Evolutionary conservation across 2,329 filamentous ascomycete species (phyloP).

Genomic region (Eutypa lata): DNA sequence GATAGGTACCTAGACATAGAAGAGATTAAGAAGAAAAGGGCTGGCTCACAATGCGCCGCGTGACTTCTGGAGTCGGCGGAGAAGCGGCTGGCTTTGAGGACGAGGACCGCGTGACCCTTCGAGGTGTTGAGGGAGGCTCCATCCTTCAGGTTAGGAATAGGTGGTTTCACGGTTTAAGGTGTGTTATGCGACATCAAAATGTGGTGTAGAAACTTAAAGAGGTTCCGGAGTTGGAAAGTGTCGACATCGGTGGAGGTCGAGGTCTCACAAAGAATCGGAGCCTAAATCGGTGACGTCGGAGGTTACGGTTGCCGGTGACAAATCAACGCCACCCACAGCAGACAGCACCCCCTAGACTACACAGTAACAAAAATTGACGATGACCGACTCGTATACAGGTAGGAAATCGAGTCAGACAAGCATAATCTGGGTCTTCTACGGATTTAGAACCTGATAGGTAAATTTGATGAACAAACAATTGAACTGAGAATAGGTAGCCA

Average conservation of each 20-base stretch:
- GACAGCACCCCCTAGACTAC: no score
- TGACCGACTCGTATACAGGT: no score
- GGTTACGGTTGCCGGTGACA: constrained; percentile 4
- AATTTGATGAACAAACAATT: no score
- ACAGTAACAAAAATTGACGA: no score
- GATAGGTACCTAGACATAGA: not conserved
- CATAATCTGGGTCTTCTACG: no score
- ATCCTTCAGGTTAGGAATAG: constrained; percentile 26
- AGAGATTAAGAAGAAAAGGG: not conserved
- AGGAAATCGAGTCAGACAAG: no score
- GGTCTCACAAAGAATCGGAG: constrained; percentile 4
- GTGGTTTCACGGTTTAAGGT: not conserved
- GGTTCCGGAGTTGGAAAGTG: not conserved
- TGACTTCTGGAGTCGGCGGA: constrained; percentile 53
- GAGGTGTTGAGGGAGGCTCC: constrained; percentile 47
- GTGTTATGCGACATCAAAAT: not conserved
- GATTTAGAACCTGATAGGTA: no score
- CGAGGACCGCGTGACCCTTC: constrained; percentile 27
- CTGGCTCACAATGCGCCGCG: constrained; percentile 50
- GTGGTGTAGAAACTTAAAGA: not conserved
- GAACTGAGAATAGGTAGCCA: no score
- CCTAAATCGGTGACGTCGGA: constrained; percentile 24
- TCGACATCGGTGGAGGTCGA: no score
- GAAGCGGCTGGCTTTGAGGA: constrained; percentile 32
- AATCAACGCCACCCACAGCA: not conserved